phyloP scores from a whole-genome alignment of 176 grass and related monocot genomes.

The Oryza meridionalis region DNA sequence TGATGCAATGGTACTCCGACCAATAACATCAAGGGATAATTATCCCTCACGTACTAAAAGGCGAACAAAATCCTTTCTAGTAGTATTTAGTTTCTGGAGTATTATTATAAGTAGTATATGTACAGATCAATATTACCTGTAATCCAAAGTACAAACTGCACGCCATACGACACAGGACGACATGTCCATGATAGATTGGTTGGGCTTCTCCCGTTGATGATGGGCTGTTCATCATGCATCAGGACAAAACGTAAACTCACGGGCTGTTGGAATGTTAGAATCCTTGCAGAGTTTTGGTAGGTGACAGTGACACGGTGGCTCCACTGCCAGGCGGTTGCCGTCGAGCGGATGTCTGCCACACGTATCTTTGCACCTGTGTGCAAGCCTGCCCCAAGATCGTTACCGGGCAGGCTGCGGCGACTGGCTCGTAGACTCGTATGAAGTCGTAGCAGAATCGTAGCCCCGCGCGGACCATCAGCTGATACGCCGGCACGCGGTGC shows the following conservation, averaged over 20 bases:
- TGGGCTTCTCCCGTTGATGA: conserved; percentile 5
- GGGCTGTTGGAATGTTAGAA: conserved; percentile 25
- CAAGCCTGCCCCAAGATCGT: no score
- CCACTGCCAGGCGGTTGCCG: background rate
- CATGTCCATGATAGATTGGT: background rate
- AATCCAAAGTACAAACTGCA: conserved; percentile 5
- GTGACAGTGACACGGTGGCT: background rate
- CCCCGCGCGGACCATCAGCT: no score
- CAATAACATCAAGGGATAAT: no score
- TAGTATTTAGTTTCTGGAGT: background rate
- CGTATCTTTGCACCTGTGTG: background rate
- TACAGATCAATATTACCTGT: conserved; percentile 24
- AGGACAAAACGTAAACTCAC: conserved; percentile 47
- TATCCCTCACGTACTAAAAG: background rate
- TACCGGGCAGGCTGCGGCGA: no score
- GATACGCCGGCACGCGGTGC: no score
- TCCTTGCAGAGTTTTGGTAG: conserved; percentile 7
- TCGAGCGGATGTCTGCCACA: background rate
- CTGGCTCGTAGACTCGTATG: no score
- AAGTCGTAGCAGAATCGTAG: no score
- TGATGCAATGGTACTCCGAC: background rate
- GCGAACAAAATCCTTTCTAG: background rate
- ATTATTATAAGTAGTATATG: background rate
- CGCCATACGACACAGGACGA: background rate
- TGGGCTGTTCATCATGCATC: conserved; percentile 21